These are phyloP conservation scores for Pseudogymnoascus sp. DNA, from an alignment of 2,329 filamentous ascomycete genomes.

Conservation along the genomic window DNA sequence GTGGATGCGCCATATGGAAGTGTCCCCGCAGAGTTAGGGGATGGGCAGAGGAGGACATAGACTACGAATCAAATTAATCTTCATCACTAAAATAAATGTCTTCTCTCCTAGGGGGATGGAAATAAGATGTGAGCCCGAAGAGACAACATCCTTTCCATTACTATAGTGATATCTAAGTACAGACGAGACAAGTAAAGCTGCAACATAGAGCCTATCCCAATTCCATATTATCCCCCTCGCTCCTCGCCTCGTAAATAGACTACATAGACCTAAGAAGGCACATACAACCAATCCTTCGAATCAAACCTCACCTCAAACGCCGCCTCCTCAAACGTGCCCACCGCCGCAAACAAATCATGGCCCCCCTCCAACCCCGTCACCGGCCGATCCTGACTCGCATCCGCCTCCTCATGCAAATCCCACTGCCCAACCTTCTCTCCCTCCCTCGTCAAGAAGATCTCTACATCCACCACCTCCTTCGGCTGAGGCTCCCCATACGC, in stretches of 20 bases:
- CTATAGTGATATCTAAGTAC: background rate
- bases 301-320: constrained; percentile 61
- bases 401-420: constrained; percentile 69
- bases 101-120: background rate
- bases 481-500: constrained; percentile 24
- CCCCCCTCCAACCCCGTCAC: constrained; percentile 62
- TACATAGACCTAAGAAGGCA: constrained; percentile 17
- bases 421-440: constrained; percentile 54
- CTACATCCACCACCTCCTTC: constrained; percentile 36
- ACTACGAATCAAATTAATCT: background rate
- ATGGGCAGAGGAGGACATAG: background rate
- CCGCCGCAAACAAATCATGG: constrained; percentile 61
- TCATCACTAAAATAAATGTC: no score
- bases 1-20: background rate
- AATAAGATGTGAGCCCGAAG: no score
- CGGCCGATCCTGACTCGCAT: constrained; percentile 52
- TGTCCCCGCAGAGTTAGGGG: background rate
- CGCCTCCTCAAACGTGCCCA: constrained; percentile 64
- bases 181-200: background rate
- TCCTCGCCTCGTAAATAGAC: background rate
- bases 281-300: constrained; percentile 50
- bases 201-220: background rate
- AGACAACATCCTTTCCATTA: background rate
- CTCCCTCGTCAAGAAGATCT: constrained; percentile 65
- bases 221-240: background rate